Evolutionary conservation across 2,329 filamentous ascomycete genomes (phyloP), one percentile per base, ranked within the genome.

Genomic region (Raffaelea arxii): DNA sequence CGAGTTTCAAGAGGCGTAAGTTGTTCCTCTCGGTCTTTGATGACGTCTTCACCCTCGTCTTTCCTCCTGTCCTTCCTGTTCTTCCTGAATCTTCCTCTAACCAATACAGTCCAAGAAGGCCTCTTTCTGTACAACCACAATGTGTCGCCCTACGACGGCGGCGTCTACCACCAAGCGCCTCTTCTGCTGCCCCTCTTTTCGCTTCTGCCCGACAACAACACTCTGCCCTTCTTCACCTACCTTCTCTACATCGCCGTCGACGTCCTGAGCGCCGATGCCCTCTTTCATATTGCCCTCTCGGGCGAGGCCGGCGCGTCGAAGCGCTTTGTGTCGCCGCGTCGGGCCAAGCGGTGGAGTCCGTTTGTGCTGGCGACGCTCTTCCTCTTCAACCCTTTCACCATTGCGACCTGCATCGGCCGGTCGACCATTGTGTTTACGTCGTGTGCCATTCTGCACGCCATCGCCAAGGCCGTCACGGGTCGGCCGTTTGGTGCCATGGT

Each of bases 1-100:
- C 88, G 57, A 95, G 91, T 76, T 98, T 96, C 77, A 97, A 97
- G 72, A 80, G 92, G 78, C 72, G 90, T 94, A 74, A 65, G 84
- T 43, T 2, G 22, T 6, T 38, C 21, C 23, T 21, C 14, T 42
- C 22, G 10, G 12, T 18, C 11, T 9, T 24, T 3, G 14, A 22
- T 19, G 12, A 21, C 4, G 11, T 19, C 14, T 39, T 14, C 30
- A 16, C 22, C 25, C 18, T 23, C 18, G 16, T 25, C 21, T 18
- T 6, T 41, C 25, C 47, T 46, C 32, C 46, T 53, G 30, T 47
- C 41, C 3, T 9, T 21, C 11, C 2, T 46, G 22, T 4, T 1
- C 6, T 14, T 36, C n/a, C 11, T 19, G 6, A 10, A 14, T 18
- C 9, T n/a, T n/a, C 48, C 49, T 48, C 19, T 16, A 46, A 46